phyloP scores from a whole-genome alignment of 1,284 basidiomycete genomes.

The Trichosporon coremiiforme region DNA sequence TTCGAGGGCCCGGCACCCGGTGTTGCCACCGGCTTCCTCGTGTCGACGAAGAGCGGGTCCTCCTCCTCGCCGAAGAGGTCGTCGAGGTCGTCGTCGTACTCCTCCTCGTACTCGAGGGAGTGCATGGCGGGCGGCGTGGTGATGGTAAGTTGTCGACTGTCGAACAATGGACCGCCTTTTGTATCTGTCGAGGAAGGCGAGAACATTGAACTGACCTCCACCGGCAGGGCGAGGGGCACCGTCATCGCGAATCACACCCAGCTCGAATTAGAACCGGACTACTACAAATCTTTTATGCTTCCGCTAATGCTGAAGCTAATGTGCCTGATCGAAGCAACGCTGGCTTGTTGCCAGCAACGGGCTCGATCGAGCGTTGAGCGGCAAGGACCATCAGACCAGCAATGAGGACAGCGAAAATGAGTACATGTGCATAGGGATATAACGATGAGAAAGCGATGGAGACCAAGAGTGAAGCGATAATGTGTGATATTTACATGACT shows the following conservation, averaged over 20 bases:
- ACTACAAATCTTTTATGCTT: not conserved
- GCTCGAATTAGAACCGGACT: not conserved
- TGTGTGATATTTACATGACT: constrained; percentile 7
- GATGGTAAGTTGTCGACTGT: not conserved
- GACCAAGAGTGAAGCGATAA: constrained; percentile 8
- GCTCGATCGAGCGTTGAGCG: not conserved
- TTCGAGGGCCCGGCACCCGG: not conserved
- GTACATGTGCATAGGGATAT: constrained; percentile 20
- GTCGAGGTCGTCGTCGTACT: constrained; percentile 37
- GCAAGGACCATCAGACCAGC: not conserved
- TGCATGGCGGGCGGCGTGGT: constrained; percentile 23
- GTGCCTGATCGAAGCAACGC: not conserved
- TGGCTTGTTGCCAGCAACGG: not conserved
- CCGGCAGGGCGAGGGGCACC: not conserved
- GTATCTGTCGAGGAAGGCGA: not conserved
- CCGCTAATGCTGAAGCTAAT: not conserved
- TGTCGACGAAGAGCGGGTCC: constrained; percentile 24
- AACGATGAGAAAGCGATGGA: not conserved
- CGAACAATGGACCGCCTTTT: not conserved
- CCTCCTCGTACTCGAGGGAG: constrained; percentile 42
- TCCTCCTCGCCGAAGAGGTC: constrained; percentile 43
- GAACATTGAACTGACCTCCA: constrained; percentile 1
- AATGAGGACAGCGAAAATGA: not conserved
- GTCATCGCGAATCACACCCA: not conserved
- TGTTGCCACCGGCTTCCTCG: constrained; percentile 19